Base-by-base conservation (phyloP, 208 protist species). In the Acanthamoeba healyi region DNA sequence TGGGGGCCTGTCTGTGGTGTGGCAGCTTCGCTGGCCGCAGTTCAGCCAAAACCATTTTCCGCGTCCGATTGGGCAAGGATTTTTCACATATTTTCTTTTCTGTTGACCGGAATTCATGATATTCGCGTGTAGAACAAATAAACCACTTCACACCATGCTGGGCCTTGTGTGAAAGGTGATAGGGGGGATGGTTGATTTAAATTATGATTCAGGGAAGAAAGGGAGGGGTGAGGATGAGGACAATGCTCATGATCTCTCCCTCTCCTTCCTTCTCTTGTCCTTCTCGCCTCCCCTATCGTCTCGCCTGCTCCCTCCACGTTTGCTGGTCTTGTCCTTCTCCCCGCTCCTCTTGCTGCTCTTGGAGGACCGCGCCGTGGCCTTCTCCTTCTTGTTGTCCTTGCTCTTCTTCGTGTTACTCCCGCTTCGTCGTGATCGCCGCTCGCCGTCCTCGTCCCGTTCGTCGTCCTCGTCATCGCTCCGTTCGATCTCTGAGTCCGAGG, bases 71-170 rank as follows among this genome's bases (percentile, higher is more conserved):
- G 67, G 67, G 38, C 29, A 32, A 22, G 14, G 7, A 44, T 77
- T 77, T n/a, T 72, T 77, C 67, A 46, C 22, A 7, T 44, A 46
- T 77, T 77, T 77, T 77, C 36, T 77, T 67, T 67, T 67, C 26
- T 67, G n/a, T n/a, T n/a, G n/a, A n/a, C 58, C 58, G n/a, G 24
- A n/a, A 22, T 26, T 26, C 51, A 56, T n/a, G n/a, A n/a, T n/a
- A n/a, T n/a, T n/a, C n/a, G n/a, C n/a, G n/a, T n/a, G n/a, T n/a
- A n/a, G n/a, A n/a, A n/a, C n/a, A n/a, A n/a, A n/a, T n/a, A n/a
- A n/a, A n/a, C n/a, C n/a, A n/a, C n/a, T n/a, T n/a, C n/a, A n/a
- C n/a, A n/a, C n/a, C n/a, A n/a, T n/a, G n/a, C n/a, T n/a, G n/a
- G n/a, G n/a, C n/a, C n/a, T n/a, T n/a, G n/a, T n/a, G n/a, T n/a